These are phyloP conservation scores for Vanderwaltozyma polyspora DNA, from an alignment of 805 yeast genomes.

Conservation along the genomic window DNA sequence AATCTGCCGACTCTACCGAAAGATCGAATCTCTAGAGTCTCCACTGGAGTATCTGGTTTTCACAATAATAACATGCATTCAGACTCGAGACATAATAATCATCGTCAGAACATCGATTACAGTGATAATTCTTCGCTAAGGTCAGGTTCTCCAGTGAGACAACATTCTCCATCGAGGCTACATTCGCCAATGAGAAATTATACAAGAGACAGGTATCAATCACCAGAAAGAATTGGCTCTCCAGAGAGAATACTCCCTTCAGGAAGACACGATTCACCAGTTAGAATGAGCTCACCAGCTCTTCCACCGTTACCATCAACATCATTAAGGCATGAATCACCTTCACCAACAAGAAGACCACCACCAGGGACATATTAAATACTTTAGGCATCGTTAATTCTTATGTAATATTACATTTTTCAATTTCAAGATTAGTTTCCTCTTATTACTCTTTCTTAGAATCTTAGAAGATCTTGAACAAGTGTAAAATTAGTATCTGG, in stretches of 20 bases:
- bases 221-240: too few species aligned
- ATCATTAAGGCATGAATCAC: constrained; percentile 4
- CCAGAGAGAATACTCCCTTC: too few species aligned
- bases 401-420: background rate
- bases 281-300: too few species aligned
- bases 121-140: background rate
- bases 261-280: too few species aligned
- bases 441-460: too few species aligned
- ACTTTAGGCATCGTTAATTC: background rate
- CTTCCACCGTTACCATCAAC: constrained; percentile 9
- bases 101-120: constrained; percentile 9
- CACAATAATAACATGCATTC: background rate
- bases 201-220: too few species aligned
- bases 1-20: too few species aligned
- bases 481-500: too few species aligned
- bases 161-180: constrained; percentile 2
- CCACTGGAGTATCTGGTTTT: background rate
- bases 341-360: constrained; percentile 14
- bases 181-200: too few species aligned
- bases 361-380: constrained; percentile 10
- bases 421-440: background rate
- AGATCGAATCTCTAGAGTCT: too few species aligned
- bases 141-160: constrained; percentile 1
- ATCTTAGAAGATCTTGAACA: too few species aligned
- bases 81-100: too few species aligned